Evolutionary conservation across 257 asterid species (phyloP), one percentile per base, ranked within the genome.

Genomic region (Catharanthus roseus): DNA sequence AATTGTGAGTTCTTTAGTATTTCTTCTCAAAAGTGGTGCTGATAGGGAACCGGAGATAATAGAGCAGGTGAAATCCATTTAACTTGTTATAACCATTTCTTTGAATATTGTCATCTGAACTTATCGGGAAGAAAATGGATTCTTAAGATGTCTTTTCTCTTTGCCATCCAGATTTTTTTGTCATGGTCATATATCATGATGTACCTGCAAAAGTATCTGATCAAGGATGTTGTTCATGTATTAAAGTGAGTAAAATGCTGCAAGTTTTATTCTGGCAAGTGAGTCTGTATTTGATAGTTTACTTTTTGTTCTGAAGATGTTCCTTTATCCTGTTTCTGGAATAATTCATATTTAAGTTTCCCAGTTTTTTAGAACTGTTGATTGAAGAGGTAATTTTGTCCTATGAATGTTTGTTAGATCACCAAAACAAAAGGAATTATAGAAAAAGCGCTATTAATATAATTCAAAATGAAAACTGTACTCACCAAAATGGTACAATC

Each of bases 31-130:
- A 75, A 81, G 84, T 78, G 99, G 99, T 68, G 97, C 91, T 74
- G 97, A 93, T 69, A 89, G 83, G 88, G 97, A 90, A 74, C 91
- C 97, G 6, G 97, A 91, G 79, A 83, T 86, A 78, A 86, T 93
- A 56, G 92, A 87, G 87, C 93, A 91, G 95, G 99, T 91, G 75
- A 62, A 73, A 63, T 71, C 39, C 67, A 69, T 56, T 47, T 23
- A 10, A 65, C 67, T 75, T 62, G 66, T 34, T 39, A 28, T 29
- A n/a, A 5, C 42, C 16, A 67, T 64, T 24, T 61, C 70, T 69
- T n/a, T n/a, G n/a, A 54, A 53, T 41, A 36, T 34, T 73, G 70
- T 68, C 34, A 44, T 58, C 12, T 74, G 31, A 24, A 47, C n/a
- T 56, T 69, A 41, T 56, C 74, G 62, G 68, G 44, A 74, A 19